A percentile compares a stretch with the other conserved stretches of the same genome.
Conservation (phyloP, 2,329 filamentous ascomycete species). For the Aspergillus sp. region DNA sequence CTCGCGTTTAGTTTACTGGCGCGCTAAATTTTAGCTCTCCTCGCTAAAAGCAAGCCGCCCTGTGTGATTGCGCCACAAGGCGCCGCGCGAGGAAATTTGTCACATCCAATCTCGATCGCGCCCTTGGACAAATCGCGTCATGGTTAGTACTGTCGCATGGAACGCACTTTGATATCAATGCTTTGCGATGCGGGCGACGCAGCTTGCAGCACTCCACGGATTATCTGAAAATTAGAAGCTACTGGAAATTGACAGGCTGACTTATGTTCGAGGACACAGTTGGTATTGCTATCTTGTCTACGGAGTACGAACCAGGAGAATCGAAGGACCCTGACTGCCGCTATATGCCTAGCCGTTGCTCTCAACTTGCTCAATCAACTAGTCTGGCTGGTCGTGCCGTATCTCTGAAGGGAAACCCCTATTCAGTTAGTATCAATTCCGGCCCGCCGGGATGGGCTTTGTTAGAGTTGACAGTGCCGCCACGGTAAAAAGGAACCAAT, state of each 20-base stretch:
- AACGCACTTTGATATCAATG: no score
- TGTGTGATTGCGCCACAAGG: constrained; percentile 16
- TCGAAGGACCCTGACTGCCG: no score
- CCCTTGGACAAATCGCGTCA: constrained; percentile 3
- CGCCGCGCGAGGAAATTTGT: constrained; percentile 7
- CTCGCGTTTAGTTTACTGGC: constrained; percentile 26
- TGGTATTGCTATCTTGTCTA: no score
- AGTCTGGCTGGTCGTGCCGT: constrained; percentile 53
- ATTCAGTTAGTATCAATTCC: constrained; percentile 40
- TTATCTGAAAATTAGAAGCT: no score
- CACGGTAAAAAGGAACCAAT: constrained; percentile 1
- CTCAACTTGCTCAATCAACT: no score
- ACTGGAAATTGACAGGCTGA: no score
- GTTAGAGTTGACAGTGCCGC: not conserved
- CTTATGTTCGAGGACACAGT: no score
- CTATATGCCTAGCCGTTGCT: no score
- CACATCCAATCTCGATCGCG: constrained; percentile 29
- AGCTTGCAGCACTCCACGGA: no score
- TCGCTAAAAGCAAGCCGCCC: constrained; percentile 30
- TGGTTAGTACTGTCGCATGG: no score
- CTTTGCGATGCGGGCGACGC: no score
- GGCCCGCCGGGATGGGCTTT: not conserved
- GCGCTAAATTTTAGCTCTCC: constrained; percentile 32
- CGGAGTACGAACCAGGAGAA: no score
- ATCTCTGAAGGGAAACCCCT: constrained; percentile 53